Evolutionary conservation across 345 rosid genomes (phyloP), one percentile per base, ranked within the genome.

Genomic region (Nasturtium officinale): DNA sequence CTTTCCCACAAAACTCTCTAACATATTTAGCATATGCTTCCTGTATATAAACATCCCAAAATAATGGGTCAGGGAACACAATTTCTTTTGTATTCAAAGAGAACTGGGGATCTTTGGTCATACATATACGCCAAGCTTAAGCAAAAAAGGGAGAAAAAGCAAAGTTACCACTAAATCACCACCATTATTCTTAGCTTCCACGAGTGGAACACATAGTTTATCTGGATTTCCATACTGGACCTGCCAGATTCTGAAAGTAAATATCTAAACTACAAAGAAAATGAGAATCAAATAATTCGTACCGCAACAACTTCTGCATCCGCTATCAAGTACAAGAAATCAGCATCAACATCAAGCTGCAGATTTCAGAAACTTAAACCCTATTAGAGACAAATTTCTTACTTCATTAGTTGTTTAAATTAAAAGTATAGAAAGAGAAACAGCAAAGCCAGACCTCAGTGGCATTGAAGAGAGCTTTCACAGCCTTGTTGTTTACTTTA

Each of bases 201-300:
- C 90, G 65, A 94, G 87, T 10, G 97, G 95, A 7, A 40, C 61
- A 77, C 98, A 94, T 13, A 91, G 59, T 61, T 35, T 77, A 80
- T 94, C 98, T 29, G 97, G 98, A 67, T 87, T 89, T 65, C 97
- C 98, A 29, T 94, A 94, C 71, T 91, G 98, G 77, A 94, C 56
- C 98, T 94, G 87, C 73, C 82, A 77, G 23, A 43, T n/a, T 43
- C 13, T 53, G 33, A 18, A 43, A 74, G 20, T 17, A 11, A 55
- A 70, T 6, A 81, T 69, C 28, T 56, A 35, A 74, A 54, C 61
- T 56, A 21, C 13, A 64, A 40, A 64, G 51, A 79, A 66, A 38
- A 54, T 40, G 9, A 74, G 33, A 59, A 15, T 47, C 79, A 65
- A 12, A 21, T 1, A 60, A 11, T 58, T 9, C 80, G 17, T 80